Evolutionary conservation across 495 filamentous ascomycete species (phyloP).

Genomic region (Barbatosphaeria neglecta): DNA sequence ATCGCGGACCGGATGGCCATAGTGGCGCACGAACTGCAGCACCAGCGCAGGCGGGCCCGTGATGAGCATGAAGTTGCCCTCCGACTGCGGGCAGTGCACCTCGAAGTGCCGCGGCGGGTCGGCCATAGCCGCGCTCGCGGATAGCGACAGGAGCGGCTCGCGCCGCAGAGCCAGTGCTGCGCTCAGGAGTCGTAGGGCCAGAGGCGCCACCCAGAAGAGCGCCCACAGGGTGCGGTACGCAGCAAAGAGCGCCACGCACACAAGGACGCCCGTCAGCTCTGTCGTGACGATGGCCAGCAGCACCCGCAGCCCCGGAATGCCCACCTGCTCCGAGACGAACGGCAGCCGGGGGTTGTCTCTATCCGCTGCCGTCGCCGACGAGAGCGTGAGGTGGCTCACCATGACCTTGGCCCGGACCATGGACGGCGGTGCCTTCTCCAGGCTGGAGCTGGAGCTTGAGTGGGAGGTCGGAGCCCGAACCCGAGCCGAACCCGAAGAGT

Average conservation of each 20-base stretch:
- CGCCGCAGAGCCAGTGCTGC: not conserved
- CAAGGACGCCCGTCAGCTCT: not conserved
- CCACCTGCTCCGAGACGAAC: not conserved
- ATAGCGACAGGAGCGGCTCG: not conserved
- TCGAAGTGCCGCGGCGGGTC: constrained; percentile 2
- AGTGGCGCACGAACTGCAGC: constrained; percentile 7
- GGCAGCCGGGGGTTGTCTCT: not conserved
- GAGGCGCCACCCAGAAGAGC: constrained; percentile 2
- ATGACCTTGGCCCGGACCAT: not conserved
- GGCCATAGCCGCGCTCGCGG: not conserved
- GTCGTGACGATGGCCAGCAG: not conserved
- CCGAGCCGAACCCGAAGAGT: too few relatives aligned
- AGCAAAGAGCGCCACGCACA: not conserved
- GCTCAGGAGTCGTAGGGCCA: constrained; percentile 4
- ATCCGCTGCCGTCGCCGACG: not conserved
- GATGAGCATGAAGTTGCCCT: constrained; percentile 6
- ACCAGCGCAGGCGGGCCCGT: constrained; percentile 3
- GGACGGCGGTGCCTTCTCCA: not conserved
- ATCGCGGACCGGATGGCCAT: constrained; percentile 7
- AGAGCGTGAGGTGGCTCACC: not conserved
- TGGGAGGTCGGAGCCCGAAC: not conserved
- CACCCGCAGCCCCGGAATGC: not conserved
- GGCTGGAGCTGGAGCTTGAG: not conserved
- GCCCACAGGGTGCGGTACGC: not conserved
- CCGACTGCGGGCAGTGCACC: not conserved